Evolutionary conservation across 2,329 filamentous ascomycete species (phyloP).

Genomic region (Epichloe uncinata): DNA sequence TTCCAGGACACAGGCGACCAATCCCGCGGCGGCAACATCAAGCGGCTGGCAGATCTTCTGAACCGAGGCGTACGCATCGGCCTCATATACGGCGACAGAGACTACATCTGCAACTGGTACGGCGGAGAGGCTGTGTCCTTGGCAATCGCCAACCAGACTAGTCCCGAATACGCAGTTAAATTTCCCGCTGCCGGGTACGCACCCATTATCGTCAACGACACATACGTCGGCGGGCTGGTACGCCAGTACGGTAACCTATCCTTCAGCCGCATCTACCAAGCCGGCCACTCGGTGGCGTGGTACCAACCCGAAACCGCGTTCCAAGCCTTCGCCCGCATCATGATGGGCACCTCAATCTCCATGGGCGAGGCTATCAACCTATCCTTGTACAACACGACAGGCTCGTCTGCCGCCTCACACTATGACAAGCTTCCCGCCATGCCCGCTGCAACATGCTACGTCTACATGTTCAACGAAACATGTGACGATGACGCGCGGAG

Average conservation of each 20-base stretch:
- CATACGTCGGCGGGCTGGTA: constrained; percentile 57
- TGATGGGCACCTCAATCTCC: constrained; percentile 41
- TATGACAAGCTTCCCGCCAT: constrained; percentile 36
- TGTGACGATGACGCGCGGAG: constrained; percentile 38
- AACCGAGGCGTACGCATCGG: constrained; percentile 53
- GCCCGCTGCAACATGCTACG: constrained; percentile 44
- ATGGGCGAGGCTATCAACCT: constrained; percentile 40
- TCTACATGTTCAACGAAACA: constrained; percentile 36
- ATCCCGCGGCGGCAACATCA: constrained; percentile 47
- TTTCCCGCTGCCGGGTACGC: constrained; percentile 60
- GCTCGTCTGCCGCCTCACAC: constrained; percentile 36
- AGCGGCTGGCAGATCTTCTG: constrained; percentile 46
- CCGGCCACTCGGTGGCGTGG: constrained; percentile 48
- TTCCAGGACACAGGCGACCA: constrained; percentile 45
- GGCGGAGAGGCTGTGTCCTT: constrained; percentile 66
- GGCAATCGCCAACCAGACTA: constrained; percentile 38
- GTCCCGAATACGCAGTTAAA: constrained; percentile 30
- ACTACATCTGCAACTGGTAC: constrained; percentile 53
- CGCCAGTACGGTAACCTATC: constrained; percentile 65
- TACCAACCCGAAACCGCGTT: constrained; percentile 49
- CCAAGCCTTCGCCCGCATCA: constrained; percentile 46
- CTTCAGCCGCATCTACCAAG: constrained; percentile 53
- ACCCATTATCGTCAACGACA: constrained; percentile 53
- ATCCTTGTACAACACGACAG: constrained; percentile 40
- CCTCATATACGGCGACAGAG: constrained; percentile 54